Conservation (phyloP, 2,329 filamentous ascomycete genomes). For the Talaromyces marneffei region DNA sequence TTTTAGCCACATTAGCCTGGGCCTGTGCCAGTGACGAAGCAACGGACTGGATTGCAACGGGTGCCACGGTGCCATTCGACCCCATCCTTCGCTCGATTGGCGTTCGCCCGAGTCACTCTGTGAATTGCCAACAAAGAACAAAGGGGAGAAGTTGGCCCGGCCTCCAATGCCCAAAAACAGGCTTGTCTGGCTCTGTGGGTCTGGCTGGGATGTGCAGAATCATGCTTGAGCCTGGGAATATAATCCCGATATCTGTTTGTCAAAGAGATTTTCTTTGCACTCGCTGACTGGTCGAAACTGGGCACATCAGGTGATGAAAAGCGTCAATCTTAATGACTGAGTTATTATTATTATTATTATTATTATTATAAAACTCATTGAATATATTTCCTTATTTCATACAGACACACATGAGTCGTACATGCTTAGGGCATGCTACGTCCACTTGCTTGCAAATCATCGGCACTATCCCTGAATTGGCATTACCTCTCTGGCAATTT, state of each 20-base stretch:
- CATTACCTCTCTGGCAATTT: neutral
- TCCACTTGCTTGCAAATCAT: neutral
- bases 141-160: neutral
- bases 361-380: neutral
- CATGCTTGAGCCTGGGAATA: neutral
- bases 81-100: neutral
- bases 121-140: neutral
- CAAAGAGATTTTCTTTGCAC: neutral
- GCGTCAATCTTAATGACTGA: neutral
- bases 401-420: neutral
- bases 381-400: neutral
- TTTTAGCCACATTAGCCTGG: neutral
- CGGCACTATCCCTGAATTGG: neutral
- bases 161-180: neutral
- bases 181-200: neutral
- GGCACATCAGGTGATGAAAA: neutral
- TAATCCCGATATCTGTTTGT: neutral
- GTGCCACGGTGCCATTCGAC: conserved; percentile 1
- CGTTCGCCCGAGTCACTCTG: neutral
- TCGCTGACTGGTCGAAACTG: neutral
- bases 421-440: neutral
- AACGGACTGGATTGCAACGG: neutral
- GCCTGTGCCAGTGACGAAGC: neutral
- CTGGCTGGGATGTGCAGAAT: neutral
- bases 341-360: neutral